Base-by-base conservation (phyloP, 176 grass and related monocot species). In the Carex scoparia region DNA sequence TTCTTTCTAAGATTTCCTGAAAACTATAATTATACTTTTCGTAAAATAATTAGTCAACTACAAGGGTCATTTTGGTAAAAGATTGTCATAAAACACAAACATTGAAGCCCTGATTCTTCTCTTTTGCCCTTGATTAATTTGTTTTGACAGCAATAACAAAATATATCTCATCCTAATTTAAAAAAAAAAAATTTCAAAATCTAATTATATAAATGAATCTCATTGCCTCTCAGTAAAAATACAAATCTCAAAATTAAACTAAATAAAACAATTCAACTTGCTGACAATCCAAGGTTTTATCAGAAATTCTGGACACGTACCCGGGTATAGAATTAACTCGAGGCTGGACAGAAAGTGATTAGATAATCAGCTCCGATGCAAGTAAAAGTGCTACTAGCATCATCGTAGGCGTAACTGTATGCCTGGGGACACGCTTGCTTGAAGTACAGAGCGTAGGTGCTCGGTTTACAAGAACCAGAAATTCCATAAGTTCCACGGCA, bases 391-490 rank as follows among this genome's bases (percentile, higher is more conserved):
- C 90, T 92, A 33, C 53, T 94, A 42, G 86, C 84, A 85, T 94
- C 90, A 56, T 94, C 92, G 69, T 88, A 94, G 5, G 92, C 86
- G 73, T 90, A 94, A 86, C 88, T 92, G 85, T 94, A 92, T 0
- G 90, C 90, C 61, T 83, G 32, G 27, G 92, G 92, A 85, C 92
- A 94, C 0, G 84, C 88, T 23, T 32, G 64, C 86, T 94, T 94
- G 69, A 94, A 94, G 18, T 86, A 83, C 86, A 79, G 80, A 69
- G 90, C 87, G 85, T 94, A 94, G 80, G 64, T 81, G 56, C 86
- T 94, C 4, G 90, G 90, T 60, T 76, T 83, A 51, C 88, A 94
- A 81, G 88, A 54, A 75, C 62, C 37, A 12, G 70, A 27, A 12
- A 19, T 28, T 2, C 90, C 84, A 82, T 86, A 84, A 11, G 75